Evolutionary conservation across 2,329 filamentous ascomycete genomes (phyloP), one percentile per base, ranked within the genome.

Genomic region (Trichophyton benhamiae): DNA sequence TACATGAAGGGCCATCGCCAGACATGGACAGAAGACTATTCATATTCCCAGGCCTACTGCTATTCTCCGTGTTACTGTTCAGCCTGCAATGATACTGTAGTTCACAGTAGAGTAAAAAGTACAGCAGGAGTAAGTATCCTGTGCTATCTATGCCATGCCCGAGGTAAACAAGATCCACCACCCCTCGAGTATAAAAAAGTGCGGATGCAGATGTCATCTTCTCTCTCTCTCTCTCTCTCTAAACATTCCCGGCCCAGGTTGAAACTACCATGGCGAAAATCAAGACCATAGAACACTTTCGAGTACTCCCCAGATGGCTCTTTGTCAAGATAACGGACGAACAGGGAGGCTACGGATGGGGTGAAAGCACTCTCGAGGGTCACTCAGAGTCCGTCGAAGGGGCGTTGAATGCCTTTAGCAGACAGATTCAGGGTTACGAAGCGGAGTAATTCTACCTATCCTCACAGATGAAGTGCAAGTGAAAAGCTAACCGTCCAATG

Each of bases 291-390:
- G 86, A 89, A 67, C 88, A 89, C 69, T 90, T 89, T 70, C 82
- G 87, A 17, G 83, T 90, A 7, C 84, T 85, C 53, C 87, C 87
- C 13, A 79, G 87, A 46, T 91, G 87, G 87, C 78, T 91, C 1
- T 89, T 90, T 65, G 87, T 90, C 66, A 91, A 90, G 71, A 81
- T 91, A 64, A 84, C 82, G 1, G 87, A 90, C 68, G 82, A 84
- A 38, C 78, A 79, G 1, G 86, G 82, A 2, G 78, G 82, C 38
- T 75, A 79, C 58, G 87, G 87, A 5, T 90, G 87, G 87, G 87
- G 87, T 17, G 87, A 90, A 70, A 86, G 84, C 0, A 87, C 86
- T 0, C 74, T 91, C 0, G 87, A 90, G 72, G 87, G 87, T 0
- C 87, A 91, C 67, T 85, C 84, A 0, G 81, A 87, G 62, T 85